Evolutionary conservation across 1,139 yeast species (phyloP).

Genomic region (Taphrina populina): DNA sequence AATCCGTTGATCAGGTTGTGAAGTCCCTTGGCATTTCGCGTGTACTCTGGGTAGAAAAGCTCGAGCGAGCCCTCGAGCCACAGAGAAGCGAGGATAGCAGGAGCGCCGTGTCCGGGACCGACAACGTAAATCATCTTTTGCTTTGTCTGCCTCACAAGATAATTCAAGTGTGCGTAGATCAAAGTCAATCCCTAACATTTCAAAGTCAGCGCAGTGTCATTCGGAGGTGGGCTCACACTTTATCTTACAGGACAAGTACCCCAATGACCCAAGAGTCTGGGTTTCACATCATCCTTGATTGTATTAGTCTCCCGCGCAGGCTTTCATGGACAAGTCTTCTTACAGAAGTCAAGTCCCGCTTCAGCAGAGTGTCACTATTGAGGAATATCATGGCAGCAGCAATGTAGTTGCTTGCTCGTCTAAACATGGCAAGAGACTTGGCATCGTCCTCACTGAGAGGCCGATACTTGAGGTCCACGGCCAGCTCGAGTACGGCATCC

Average conservation of each 20-base stretch:
- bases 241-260: conserved; percentile 38
- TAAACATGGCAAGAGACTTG: conserved; percentile 36
- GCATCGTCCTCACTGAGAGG: conserved; percentile 37
- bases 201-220: neutral
- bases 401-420: conserved; percentile 38
- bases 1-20: conserved; percentile 36
- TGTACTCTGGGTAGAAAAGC: conserved; percentile 36
- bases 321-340: too few species aligned
- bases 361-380: conserved; percentile 36
- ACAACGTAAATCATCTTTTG: conserved; percentile 38
- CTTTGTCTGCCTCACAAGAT: conserved; percentile 37
- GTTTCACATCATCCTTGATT: conserved; percentile 37
- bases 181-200: conserved; percentile 37
- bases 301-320: neutral
- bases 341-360: conserved; percentile 31
- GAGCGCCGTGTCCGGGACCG: conserved; percentile 41
- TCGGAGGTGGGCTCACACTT: neutral
- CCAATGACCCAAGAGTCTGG: conserved; percentile 40
- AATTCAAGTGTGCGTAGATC: conserved; percentile 39
- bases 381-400: conserved; percentile 40
- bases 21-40: conserved; percentile 37
- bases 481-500: conserved; percentile 37
- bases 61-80: conserved; percentile 40
- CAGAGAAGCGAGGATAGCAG: conserved; percentile 39
- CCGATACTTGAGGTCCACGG: conserved; percentile 33